Base-by-base conservation (phyloP, 371 early-diverging fungal genomes). In the Encephalitozoon intestinalis region DNA sequence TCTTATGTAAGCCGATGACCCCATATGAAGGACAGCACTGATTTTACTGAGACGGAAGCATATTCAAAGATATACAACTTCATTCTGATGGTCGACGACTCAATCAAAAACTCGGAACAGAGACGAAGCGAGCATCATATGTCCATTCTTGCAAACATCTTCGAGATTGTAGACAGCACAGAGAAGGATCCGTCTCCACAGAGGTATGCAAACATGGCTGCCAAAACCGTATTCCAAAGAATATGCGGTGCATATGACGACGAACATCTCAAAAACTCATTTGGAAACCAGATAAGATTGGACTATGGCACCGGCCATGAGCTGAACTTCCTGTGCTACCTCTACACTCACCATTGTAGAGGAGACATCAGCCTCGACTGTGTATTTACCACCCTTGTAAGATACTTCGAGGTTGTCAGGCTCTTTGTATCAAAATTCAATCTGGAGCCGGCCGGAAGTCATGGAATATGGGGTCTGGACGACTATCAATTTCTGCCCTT, bases 241-340 rank as follows among this genome's bases (percentile, higher is more conserved):
- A 67, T 51, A 50, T 23, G 41, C 23, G 28, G 25, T 4, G 8
- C 5, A 11, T 40, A 76, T 25, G 44, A 53, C 7, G 51, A 58
- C 25, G 82, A 86, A 51, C 97, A 97, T 82, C 87, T 95, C 26
- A 77, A 86, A 25, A 89, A 91, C 75, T 89, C 90, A 67, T 97
- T 95, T 88, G 99, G 99, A 23, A 92, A 95, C 82, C 85, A 87
- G n/a, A 89, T 87, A 43, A 88, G 99, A 70, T 90, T 97, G 31
- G 99, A 99, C 86, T 99, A 97, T 85, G 99, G 99, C 28, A 94
- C 94, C 21, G 99, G 99, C 0, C 98, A 99, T 78, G 99, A 99
- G 87, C 89, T 94, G 7, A 92, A 92, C 72, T 97, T 96, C 76
- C 84, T 94, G 37, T 90, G 90, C 25, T 96, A 91, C 86, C 85